A percentile compares a stretch with the other conserved stretches of the same genome.
These are phyloP conservation scores for Umbelopsis sp. DNA, from an alignment of 192 early-diverging fungal genomes.

Conservation along the genomic window DNA sequence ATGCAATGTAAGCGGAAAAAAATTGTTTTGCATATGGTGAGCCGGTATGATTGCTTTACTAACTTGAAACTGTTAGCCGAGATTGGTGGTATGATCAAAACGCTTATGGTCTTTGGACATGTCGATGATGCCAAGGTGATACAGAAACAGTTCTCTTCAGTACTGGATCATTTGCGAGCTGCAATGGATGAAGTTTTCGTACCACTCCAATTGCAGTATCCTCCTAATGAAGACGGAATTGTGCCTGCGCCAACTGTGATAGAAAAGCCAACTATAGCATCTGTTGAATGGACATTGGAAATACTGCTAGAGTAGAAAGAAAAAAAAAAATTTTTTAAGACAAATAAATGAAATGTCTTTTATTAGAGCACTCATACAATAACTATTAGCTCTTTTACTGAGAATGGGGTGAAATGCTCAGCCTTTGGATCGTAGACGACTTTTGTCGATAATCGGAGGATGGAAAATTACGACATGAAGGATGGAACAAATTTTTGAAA, in stretches of 20 bases:
- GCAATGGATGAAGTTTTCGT: constrained; percentile 55
- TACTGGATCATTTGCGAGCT: constrained; percentile 46
- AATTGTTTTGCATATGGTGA: not conserved
- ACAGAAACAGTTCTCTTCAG: constrained; percentile 47
- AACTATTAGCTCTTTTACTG: too few relatives aligned
- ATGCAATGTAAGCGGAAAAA: constrained; percentile 53
- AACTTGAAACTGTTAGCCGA: constrained; percentile 40
- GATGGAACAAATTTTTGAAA: not conserved
- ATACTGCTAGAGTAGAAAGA: constrained; percentile 36
- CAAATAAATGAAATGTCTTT: constrained; percentile 19
- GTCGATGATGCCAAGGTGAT: constrained; percentile 47
- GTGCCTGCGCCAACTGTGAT: constrained; percentile 7
- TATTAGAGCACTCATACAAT: too few relatives aligned
- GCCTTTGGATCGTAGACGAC: too few relatives aligned
- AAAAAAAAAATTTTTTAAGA: constrained; percentile 51
- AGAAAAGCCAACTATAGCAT: constrained; percentile 32
- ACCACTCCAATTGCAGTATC: constrained; percentile 33
- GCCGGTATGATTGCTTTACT: constrained; percentile 9
- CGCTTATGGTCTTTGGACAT: constrained; percentile 49
- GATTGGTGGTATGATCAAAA: constrained; percentile 55
- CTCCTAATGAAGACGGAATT: not conserved
- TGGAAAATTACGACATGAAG: not conserved
- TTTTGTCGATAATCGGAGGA: not conserved
- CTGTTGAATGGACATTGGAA: constrained; percentile 37
- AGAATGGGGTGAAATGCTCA: too few relatives aligned